Evolutionary conservation across 2,329 filamentous ascomycete genomes (phyloP).

Genomic region (Fonsecaea pedrosoi): DNA sequence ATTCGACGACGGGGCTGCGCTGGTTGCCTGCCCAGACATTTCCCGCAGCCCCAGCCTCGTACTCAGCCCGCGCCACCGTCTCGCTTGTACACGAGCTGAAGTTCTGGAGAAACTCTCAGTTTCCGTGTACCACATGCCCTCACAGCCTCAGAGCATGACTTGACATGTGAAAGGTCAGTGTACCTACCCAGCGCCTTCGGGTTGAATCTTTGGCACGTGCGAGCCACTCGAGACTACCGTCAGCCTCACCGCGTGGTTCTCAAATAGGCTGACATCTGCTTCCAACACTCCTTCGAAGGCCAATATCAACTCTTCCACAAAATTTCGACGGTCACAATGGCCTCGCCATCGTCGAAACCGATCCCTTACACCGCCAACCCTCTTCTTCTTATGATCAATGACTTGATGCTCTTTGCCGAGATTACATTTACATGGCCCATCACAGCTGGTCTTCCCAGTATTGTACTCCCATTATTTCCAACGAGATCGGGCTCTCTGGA

Average conservation of each 20-base stretch:
- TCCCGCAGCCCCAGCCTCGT: conserved; percentile 21
- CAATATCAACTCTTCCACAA: conserved; percentile 38
- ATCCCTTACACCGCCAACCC: conserved; percentile 51
- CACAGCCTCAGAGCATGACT: background rate
- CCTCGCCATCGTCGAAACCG: conserved; percentile 41
- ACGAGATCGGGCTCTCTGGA: conserved; percentile 62
- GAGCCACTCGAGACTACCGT: background rate
- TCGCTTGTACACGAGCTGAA: conserved; percentile 12
- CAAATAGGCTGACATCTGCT: background rate
- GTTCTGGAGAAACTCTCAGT: background rate
- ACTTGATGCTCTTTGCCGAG: conserved; percentile 48
- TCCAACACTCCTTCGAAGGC: background rate
- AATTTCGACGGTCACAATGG: conserved; percentile 43
- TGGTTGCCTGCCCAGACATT: conserved; percentile 1
- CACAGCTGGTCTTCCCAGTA: conserved; percentile 58
- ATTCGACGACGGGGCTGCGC: background rate
- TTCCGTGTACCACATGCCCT: conserved; percentile 2
- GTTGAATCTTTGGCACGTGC: background rate
- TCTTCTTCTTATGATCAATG: conserved; percentile 47
- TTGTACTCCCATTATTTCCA: conserved; percentile 65
- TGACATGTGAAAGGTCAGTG: conserved; percentile 22
- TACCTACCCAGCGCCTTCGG: background rate
- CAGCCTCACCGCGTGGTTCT: background rate
- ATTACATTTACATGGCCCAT: conserved; percentile 39
- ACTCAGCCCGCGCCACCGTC: conserved; percentile 15